Evolutionary conservation across 2,329 filamentous ascomycete species (phyloP).

Genomic region (Aureobasidium uvarum): DNA sequence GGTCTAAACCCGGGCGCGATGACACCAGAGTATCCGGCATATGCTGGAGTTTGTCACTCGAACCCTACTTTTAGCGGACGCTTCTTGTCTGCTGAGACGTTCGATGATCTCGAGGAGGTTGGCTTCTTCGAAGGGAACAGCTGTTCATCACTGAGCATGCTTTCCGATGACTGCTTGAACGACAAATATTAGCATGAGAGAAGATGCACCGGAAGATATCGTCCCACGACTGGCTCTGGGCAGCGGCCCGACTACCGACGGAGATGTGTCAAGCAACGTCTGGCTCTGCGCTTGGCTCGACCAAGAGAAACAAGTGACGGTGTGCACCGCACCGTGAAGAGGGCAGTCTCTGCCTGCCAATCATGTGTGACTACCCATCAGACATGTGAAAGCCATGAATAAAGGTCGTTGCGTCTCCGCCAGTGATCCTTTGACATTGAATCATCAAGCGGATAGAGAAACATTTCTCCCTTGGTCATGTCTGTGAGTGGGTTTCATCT

Average conservation of each 20-base stretch:
- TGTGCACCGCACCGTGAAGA: not conserved
- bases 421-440: not conserved
- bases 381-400: not conserved
- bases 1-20: conserved; percentile 13
- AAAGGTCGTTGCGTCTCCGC: not conserved
- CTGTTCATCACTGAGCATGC: not conserved
- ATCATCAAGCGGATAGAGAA: not conserved
- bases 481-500: not conserved
- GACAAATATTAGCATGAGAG: not conserved
- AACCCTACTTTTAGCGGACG: not conserved
- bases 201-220: conserved; percentile 3
- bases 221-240: conserved; percentile 6
- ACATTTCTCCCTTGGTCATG: not conserved
- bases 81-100: not conserved
- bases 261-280: conserved; percentile 19
- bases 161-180: not conserved
- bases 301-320: conserved; percentile 4
- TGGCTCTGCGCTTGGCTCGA: not conserved
- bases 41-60: not conserved
- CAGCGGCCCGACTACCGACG: conserved; percentile 16
- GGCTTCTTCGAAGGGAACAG: not conserved
- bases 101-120: not conserved
- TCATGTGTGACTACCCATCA: not conserved
- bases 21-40: conserved; percentile 10
- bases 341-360: not conserved